These are phyloP conservation scores for Talaromyces sp. DNA, from an alignment of 2,329 filamentous ascomycete genomes.

Conservation along the genomic window DNA sequence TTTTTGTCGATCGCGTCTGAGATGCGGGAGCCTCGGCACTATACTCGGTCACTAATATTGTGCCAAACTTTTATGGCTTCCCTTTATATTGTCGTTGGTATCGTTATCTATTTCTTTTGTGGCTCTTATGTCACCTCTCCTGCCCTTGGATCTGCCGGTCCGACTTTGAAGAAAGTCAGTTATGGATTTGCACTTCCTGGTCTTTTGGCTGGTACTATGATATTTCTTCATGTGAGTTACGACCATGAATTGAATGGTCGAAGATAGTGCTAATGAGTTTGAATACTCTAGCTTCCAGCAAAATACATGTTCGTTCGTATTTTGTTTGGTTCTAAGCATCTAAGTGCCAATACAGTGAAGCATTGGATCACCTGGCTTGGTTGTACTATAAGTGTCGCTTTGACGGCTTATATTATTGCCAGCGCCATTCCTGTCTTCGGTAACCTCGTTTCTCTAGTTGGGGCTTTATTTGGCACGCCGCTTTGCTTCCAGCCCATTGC, in stretches of 20 bases:
- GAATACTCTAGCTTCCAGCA: constrained; percentile 6
- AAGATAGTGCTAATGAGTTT: too few species aligned
- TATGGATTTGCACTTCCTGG: constrained; percentile 45
- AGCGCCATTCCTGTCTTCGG: constrained; percentile 31
- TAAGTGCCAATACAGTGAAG: constrained; percentile 19
- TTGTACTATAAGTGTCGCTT: constrained; percentile 20
- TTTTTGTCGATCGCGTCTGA: constrained; percentile 44
- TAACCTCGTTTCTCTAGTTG: constrained; percentile 26
- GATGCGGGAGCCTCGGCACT: constrained; percentile 36
- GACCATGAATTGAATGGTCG: not conserved
- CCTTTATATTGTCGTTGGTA: too few species aligned
- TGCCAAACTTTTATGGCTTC: too few species aligned
- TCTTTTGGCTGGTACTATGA: constrained; percentile 30
- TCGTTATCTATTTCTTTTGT: constrained; percentile 48
- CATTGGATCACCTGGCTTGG: constrained; percentile 29
- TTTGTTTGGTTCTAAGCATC: constrained; percentile 22
- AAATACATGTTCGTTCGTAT: constrained; percentile 27
- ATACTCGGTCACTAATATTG: too few species aligned
- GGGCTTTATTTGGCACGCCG: constrained; percentile 24
- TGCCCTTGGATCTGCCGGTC: constrained; percentile 51
- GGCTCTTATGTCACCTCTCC: constrained; percentile 52
- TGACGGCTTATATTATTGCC: constrained; percentile 29
- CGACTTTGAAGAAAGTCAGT: constrained; percentile 43
- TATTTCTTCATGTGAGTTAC: constrained; percentile 25
- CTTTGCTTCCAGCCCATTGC: constrained; percentile 36